Conservation (phyloP, 2,329 filamentous ascomycete genomes). For the Aspergillus sojae region DNA sequence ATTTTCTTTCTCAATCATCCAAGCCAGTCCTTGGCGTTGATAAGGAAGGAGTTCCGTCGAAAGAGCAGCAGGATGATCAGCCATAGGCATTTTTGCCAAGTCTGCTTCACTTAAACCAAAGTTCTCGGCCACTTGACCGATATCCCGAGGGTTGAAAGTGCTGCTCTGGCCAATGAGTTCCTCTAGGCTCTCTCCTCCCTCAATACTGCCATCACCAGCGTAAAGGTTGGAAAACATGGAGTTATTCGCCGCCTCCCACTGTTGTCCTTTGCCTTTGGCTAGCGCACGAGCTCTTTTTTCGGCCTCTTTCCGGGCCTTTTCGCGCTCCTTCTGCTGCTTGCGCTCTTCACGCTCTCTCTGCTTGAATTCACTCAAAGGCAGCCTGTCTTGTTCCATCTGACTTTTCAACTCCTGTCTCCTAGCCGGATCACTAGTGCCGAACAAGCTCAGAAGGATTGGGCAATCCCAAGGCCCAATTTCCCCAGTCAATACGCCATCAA, state of each 20-base stretch:
- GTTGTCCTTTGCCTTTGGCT: slow-evolving; percentile 28
- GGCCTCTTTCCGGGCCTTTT: slow-evolving; percentile 50
- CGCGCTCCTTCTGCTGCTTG: slow-evolving; percentile 51
- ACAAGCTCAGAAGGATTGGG: slow-evolving; percentile 70
- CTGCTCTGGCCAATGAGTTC: slow-evolving; percentile 69
- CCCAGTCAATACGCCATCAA: slow-evolving; percentile 73
- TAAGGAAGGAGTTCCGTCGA: slow-evolving; percentile 74
- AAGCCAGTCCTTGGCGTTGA: slow-evolving; percentile 76
- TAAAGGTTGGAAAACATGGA: slow-evolving; percentile 41
- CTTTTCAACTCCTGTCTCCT: slow-evolving; percentile 59
- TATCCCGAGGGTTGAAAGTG: slow-evolving; percentile 66
- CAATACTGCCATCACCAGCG: slow-evolving; percentile 29
- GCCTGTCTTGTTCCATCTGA: slow-evolving; percentile 64
- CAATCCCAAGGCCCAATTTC: slow-evolving; percentile 70
- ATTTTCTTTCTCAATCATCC: slow-evolving; percentile 77
- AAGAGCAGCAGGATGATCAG: slow-evolving; percentile 66
- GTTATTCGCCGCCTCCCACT: slow-evolving; percentile 28
- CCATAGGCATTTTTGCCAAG: slow-evolving; percentile 71
- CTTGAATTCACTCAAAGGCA: slow-evolving; percentile 59
- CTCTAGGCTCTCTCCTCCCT: slow-evolving; percentile 54
- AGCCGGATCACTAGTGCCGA: slow-evolving; percentile 63
- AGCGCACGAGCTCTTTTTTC: slow-evolving; percentile 34
- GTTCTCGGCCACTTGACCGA: slow-evolving; percentile 66
- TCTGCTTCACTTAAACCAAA: slow-evolving; percentile 72
- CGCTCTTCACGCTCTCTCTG: slow-evolving; percentile 56